Conservation (phyloP, 163 green algal genomes). For the Picocystis sp. region DNA sequence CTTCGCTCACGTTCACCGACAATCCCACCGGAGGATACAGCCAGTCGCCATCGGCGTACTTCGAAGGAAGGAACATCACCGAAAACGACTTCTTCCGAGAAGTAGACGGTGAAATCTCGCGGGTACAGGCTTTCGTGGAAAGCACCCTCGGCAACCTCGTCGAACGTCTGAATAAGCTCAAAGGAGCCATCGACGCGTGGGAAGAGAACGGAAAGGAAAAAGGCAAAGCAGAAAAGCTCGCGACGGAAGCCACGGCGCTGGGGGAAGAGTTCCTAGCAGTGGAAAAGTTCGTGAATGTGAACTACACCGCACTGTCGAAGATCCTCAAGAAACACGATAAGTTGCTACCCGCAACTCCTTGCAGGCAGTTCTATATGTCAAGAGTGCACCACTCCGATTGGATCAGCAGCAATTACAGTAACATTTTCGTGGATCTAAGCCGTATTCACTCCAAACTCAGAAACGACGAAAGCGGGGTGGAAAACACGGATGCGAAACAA, state of each 20-base stretch:
- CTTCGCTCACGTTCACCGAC: too few relatives aligned
- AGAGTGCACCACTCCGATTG: constrained; percentile 85
- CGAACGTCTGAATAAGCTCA: too few relatives aligned
- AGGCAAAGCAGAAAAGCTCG: too few relatives aligned
- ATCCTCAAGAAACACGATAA: constrained; percentile 54
- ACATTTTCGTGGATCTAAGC: constrained; percentile 69
- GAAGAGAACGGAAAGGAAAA: too few relatives aligned
- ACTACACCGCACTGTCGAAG: constrained; percentile 38
- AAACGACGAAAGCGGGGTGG: constrained; percentile 30
- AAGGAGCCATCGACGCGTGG: too few relatives aligned
- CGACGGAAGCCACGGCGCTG: constrained; percentile 54
- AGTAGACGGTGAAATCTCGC: too few relatives aligned
- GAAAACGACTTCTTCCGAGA: too few relatives aligned
- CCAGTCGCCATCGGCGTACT: too few relatives aligned
- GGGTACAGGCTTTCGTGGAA: too few relatives aligned
- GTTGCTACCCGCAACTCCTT: constrained; percentile 18
- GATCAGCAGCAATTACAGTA: constrained; percentile 73
- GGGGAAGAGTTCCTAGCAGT: constrained; percentile 73
- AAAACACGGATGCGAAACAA: constrained; percentile 60
- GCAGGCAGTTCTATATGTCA: constrained; percentile 75
- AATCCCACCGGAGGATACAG: too few relatives aligned
- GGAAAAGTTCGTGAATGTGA: constrained; percentile 67
- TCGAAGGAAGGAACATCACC: too few relatives aligned
- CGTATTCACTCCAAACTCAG: constrained; percentile 69
- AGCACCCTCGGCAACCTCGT: too few relatives aligned